Base-by-base conservation (phyloP, 2,329 filamentous ascomycete species). In the Emergomyces orientalis region DNA sequence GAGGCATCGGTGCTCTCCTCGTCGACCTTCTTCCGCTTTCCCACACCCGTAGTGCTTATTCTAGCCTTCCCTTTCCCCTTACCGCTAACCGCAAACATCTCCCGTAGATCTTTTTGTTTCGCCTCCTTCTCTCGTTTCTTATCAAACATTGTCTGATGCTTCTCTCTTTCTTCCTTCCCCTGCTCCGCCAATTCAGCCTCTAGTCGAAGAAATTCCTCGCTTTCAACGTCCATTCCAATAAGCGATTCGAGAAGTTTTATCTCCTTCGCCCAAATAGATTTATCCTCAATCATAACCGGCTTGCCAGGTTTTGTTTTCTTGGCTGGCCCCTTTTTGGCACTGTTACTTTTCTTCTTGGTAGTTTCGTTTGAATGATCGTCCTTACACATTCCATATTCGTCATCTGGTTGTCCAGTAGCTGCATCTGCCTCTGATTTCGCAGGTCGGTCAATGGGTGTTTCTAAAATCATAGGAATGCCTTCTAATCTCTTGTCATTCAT, bases 171-270 rank as follows among this genome's bases (percentile, higher is more conserved):
- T 11, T 78, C 79, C 22, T 79, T 81, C 0, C 94, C 94, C 70
- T 84, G 79, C 45, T 82, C 84, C 63, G 88, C 82, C 67, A 97
- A 74, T 59, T 84, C 80, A 63, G 76, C 74, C 67, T 91, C 90
- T 60, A 90, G 76, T 14, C 79, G 74, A 67, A 76, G 78, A 72
- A 97, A 97, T 69, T 89, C 87, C 9, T 86, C 81, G n/a, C 84
- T 80, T 43, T 91, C 88, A 0, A 84, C 73, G 72, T 97, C 88
- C 84, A 92, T 90, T 8, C 87, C 93, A 49, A 97, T 88, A 59
- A 99, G 79, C 55, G 86, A 86, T 77, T 99, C 94, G 5, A 99
- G 82, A 66, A 97, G 79, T 79, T 97, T 97, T 76, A 99, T 97
- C 78, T 99, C 94, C 55, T 87, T 82, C 0, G 92, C 91, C 92